Base-by-base conservation (phyloP, 1,284 basidiomycete species). In the Pseudozyma tsukubaensis region DNA sequence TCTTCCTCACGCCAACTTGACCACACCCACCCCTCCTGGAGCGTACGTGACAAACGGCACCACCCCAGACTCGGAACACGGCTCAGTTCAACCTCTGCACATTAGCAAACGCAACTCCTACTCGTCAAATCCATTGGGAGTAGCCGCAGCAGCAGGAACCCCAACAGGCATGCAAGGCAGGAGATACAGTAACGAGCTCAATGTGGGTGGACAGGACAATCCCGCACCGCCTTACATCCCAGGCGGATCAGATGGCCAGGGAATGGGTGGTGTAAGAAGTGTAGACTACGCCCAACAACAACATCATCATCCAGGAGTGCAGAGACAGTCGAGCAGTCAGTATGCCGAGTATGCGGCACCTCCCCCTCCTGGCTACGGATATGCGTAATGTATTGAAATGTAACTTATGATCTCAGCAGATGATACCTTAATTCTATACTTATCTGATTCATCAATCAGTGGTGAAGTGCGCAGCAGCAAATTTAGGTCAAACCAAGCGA, bases 181-280 rank as follows among this genome's bases (percentile, higher is more conserved):
- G 35, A 43, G 62, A 18, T 71, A 75, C 40, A 62, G 61, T 10
- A 53, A 55, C 13, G 67, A 72, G 10, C 24, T 63, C 4, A 49
- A 54, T 14, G 59, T 69, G 3, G 21, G 36, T 6, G 70, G 61
- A 6, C 37, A 37, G 8, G 70, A 73, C 12, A 47, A 57, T 21
- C 72, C 73, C 5, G 73, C 73, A 6, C 76, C 76, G 1, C 72
- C 76, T n/a, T 78, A 78, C 32, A n/a, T 51, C 24, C 24, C 24
- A 29, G 18, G 55, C 55, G 2, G 55, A 59, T 44, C 54, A 50
- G 36, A 48, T 37, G 14, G 42, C 1, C 12, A 14, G 5, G 50
- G 50, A 16, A 35, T 29, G 16, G 36, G 14, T 5, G 45, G 44
- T 3, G 40, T 21, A n/a, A 21, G 16, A 9, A 43, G 42, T 6